Evolutionary conservation across 2,329 filamentous ascomycete genomes (phyloP).

Genomic region (Didymella arachidicola): DNA sequence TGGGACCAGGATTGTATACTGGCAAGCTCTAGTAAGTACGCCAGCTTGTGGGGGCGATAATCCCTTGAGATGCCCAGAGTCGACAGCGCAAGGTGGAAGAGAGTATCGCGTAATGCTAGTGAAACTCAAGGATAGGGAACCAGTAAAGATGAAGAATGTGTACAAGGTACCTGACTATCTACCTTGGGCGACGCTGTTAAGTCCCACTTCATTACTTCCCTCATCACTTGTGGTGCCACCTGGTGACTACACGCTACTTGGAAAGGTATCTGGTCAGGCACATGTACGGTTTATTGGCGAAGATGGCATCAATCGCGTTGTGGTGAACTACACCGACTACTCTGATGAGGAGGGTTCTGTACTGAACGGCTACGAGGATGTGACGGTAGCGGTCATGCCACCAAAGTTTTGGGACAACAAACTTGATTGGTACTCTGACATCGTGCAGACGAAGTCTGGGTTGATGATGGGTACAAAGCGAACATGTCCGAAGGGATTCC

Average conservation of each 20-base stretch:
- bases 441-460: slow-evolving; percentile 45
- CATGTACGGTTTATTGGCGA: not conserved
- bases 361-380: not conserved
- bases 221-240: not conserved
- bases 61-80: not conserved
- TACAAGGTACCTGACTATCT: not conserved
- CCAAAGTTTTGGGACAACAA: not conserved
- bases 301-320: not conserved
- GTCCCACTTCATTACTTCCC: not conserved
- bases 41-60: not conserved
- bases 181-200: not conserved
- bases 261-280: not conserved
- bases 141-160: not conserved
- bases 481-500: slow-evolving; percentile 52
- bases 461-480: slow-evolving; percentile 46
- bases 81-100: not conserved
- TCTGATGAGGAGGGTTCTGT: not conserved
- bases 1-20: not conserved
- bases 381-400: not conserved
- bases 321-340: not conserved
- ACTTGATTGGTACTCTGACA: slow-evolving; percentile 25
- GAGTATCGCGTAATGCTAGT: not conserved
- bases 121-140: not conserved
- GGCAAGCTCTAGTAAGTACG: not conserved
- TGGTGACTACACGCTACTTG: not conserved